A percentile compares a stretch with the other conserved stretches of the same genome.
phyloP scores from a whole-genome alignment of 2,329 filamentous ascomycete genomes.

The Pseudogymnoascus sp. region DNA sequence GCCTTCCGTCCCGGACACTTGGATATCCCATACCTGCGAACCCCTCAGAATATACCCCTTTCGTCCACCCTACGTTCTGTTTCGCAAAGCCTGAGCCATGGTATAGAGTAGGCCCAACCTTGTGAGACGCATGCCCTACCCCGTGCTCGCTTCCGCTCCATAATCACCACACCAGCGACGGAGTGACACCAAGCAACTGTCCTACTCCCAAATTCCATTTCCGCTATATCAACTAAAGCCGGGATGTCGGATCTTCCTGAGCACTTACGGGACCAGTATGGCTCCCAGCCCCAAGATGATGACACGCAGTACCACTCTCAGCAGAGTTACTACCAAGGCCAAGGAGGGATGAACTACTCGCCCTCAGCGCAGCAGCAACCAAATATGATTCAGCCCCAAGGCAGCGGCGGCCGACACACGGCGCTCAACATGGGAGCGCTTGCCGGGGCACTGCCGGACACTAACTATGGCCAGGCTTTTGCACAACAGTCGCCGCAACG shows the following conservation, averaged over 20 bases:
- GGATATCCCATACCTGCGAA: background rate
- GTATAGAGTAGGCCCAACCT: background rate
- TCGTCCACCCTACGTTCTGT: background rate
- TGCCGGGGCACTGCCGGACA: background rate
- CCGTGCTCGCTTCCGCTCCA: background rate
- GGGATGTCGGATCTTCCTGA: constrained; percentile 1
- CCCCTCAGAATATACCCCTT: background rate
- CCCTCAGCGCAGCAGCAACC: background rate
- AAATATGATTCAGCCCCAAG: background rate
- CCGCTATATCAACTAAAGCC: background rate
- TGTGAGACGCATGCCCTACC: background rate
- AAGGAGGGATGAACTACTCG: background rate
- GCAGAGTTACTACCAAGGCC: background rate
- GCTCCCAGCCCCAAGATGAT: background rate
- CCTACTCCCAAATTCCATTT: background rate
- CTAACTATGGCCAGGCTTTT: background rate
- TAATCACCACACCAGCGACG: background rate
- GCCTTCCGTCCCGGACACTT: background rate
- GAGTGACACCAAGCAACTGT: background rate
- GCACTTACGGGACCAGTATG: background rate
- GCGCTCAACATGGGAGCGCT: background rate
- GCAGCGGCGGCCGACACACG: background rate
- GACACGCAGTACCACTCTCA: background rate
- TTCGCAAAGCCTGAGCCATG: background rate
- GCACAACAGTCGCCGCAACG: background rate